These are phyloP conservation scores for Populus hybrid DNA, from an alignment of 441 rosid species.

Conservation along the genomic window DNA sequence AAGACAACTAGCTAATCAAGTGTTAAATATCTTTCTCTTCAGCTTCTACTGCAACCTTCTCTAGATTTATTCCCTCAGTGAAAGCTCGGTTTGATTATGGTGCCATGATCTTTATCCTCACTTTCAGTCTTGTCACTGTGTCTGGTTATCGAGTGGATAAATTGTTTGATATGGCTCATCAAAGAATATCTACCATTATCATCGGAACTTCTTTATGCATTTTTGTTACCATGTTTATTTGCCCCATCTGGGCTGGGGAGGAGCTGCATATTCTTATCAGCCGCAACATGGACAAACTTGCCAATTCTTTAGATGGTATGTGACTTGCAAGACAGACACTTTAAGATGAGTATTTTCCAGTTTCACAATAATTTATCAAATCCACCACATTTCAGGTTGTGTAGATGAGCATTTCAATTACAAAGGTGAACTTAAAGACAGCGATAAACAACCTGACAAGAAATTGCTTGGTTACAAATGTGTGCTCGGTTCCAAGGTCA, in stretches of 20 bases:
- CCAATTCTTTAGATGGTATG: slow-evolving; percentile 67
- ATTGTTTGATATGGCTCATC: slow-evolving; percentile 47
- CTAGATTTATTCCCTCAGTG: slow-evolving; percentile 65
- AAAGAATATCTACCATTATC: slow-evolving; percentile 62
- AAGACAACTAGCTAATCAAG: neutral
- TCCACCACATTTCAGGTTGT: slow-evolving; percentile 34
- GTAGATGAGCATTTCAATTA: slow-evolving; percentile 33
- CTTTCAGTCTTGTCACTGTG: slow-evolving; percentile 61
- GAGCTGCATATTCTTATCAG: slow-evolving; percentile 57
- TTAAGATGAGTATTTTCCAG: neutral
- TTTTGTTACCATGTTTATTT: slow-evolving; percentile 49
- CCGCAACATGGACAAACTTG: slow-evolving; percentile 60
- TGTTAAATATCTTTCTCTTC: slow-evolving; percentile 17
- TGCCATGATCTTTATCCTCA: slow-evolving; percentile 67
- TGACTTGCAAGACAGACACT: neutral
- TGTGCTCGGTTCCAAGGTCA: slow-evolving; percentile 54
- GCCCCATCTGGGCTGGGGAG: slow-evolving; percentile 96
- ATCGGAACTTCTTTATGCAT: slow-evolving; percentile 62
- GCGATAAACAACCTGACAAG: slow-evolving; percentile 21
- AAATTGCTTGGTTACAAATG: slow-evolving; percentile 48
- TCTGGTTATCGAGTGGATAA: slow-evolving; percentile 68
- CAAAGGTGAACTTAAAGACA: slow-evolving; percentile 8
- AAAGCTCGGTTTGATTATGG: slow-evolving; percentile 76
- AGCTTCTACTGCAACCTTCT: slow-evolving; percentile 67
- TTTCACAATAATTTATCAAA: neutral